A percentile compares a stretch with the other conserved stretches of the same genome.
Conservation (phyloP, 495 filamentous ascomycete species). For the Elasticomyces elasticus region DNA sequence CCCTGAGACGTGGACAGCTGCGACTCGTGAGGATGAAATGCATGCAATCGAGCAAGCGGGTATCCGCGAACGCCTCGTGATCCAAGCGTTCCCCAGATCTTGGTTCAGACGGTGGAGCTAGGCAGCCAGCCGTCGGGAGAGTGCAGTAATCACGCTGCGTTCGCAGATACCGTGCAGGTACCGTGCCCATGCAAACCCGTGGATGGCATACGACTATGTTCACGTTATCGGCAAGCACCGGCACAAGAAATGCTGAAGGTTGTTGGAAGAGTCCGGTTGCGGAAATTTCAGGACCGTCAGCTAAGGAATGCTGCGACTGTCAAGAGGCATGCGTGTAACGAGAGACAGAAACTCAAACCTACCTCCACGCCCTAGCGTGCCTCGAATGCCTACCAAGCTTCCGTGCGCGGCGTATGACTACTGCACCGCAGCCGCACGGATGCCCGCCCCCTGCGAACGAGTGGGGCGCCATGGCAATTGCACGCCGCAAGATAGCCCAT, state of each 20-base stretch:
- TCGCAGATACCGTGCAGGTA: conserved; percentile 15
- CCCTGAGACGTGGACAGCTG: too few relatives aligned
- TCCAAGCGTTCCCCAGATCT: conserved; percentile 2
- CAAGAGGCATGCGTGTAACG: background rate
- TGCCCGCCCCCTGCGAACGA: background rate
- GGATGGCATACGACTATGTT: background rate
- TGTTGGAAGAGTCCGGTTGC: background rate
- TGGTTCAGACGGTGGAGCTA: conserved; percentile 2
- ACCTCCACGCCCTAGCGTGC: background rate
- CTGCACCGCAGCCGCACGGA: conserved; percentile 10
- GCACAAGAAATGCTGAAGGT: background rate
- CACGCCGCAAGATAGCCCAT: background rate
- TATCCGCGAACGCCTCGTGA: conserved; percentile 7
- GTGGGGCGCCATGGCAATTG: background rate
- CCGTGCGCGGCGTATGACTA: background rate
- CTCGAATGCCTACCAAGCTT: background rate
- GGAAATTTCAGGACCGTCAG: background rate
- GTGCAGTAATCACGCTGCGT: conserved; percentile 18
- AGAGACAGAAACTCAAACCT: background rate
- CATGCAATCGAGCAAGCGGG: background rate
- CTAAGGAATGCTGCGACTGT: background rate
- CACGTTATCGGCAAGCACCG: background rate
- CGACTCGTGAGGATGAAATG: too few relatives aligned
- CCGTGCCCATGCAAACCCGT: conserved; percentile 3
- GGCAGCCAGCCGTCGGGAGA: conserved; percentile 16